Percentiles rank a stretch among this genome's conserved stretches.
phyloP scores from a whole-genome alignment of 202 grass and related monocot species.

The Elaeis oleifera region DNA sequence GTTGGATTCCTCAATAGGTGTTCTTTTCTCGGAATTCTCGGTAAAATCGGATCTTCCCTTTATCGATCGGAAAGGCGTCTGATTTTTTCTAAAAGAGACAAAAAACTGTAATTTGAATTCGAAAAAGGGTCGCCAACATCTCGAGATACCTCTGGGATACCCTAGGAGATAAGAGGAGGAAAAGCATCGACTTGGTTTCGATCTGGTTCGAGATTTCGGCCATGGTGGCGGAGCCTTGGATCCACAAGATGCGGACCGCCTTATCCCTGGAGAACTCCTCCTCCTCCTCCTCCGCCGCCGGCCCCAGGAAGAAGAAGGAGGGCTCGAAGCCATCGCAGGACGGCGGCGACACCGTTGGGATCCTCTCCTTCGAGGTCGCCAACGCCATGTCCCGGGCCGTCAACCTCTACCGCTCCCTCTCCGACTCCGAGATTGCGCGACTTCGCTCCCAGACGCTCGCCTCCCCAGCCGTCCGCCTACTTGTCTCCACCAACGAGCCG shows the following conservation, averaged over 20 bases:
- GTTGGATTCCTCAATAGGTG: too few species aligned
- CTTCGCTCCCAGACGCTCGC: slow-evolving; percentile 2
- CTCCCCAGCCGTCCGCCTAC: slow-evolving; percentile 38
- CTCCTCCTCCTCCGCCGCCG: neutral
- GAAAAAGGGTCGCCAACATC: too few species aligned
- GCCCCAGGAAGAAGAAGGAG: neutral
- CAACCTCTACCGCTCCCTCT: slow-evolving; percentile 6
- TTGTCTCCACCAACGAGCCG: slow-evolving; percentile 62
- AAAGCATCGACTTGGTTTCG: too few species aligned
- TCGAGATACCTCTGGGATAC: too few species aligned
- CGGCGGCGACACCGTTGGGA: neutral
- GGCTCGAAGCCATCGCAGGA: slow-evolving; percentile 1
- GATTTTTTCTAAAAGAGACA: too few species aligned
- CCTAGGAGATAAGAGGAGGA: too few species aligned
- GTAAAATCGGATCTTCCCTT: too few species aligned
- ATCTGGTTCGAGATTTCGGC: neutral
- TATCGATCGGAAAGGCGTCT: too few species aligned
- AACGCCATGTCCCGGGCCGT: slow-evolving; percentile 13
- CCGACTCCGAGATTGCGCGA: slow-evolving; percentile 9
- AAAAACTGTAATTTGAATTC: too few species aligned
- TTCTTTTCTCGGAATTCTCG: too few species aligned
- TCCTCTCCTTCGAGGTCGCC: slow-evolving; percentile 17
- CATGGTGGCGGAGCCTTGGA: slow-evolving; percentile 13
- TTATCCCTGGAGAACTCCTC: slow-evolving; percentile 34
- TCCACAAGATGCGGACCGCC: slow-evolving; percentile 6